phyloP scores from a whole-genome alignment of 2,329 filamentous ascomycete genomes.

The Zymoseptoria passerinii region DNA sequence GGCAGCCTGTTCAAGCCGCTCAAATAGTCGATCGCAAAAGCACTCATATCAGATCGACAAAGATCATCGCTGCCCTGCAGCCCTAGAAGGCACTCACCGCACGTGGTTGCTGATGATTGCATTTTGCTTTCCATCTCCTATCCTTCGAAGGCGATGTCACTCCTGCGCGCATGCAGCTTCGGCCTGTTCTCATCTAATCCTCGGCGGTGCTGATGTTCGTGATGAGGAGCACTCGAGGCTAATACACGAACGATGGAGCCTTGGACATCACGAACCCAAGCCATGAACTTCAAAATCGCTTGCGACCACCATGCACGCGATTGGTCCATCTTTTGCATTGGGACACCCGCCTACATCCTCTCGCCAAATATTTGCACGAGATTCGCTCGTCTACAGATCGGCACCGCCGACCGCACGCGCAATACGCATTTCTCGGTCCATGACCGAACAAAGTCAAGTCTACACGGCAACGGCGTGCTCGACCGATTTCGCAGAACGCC shows the following conservation, averaged over 20 bases:
- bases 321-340: too few relatives aligned
- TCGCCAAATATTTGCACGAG: background rate
- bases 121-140: background rate
- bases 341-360: background rate
- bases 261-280: too few relatives aligned
- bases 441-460: background rate
- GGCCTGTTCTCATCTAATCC: too few relatives aligned
- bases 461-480: background rate
- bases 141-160: background rate
- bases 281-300: too few relatives aligned
- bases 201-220: too few relatives aligned
- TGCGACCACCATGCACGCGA: too few relatives aligned
- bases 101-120: too few relatives aligned
- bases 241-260: too few relatives aligned
- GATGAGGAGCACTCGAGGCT: too few relatives aligned
- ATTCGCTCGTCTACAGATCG: background rate
- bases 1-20: background rate
- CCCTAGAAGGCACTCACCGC: background rate
- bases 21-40: background rate
- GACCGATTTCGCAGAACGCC: background rate
- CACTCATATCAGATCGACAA: background rate
- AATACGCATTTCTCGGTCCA: background rate
- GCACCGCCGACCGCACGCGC: background rate
- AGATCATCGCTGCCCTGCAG: background rate
- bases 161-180: background rate